These are phyloP conservation scores for Niebla homalea DNA, from an alignment of 495 filamentous ascomycete genomes.

Conservation along the genomic window DNA sequence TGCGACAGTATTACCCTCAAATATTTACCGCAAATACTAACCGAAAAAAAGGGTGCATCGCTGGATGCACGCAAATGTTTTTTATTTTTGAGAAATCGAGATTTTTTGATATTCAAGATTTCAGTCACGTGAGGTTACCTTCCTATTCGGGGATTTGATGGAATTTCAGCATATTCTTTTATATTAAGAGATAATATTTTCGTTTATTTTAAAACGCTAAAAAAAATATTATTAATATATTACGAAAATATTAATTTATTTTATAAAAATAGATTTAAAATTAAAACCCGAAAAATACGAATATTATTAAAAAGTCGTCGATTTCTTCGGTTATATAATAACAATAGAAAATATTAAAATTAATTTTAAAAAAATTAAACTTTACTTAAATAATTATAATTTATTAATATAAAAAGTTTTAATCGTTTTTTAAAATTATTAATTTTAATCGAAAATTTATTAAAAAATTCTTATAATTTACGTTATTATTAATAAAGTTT, in stretches of 20 bases:
- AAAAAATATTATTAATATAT: not conserved
- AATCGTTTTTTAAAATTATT: constrained; percentile 11
- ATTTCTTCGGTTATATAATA: constrained; percentile 23
- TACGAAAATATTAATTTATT: constrained; percentile 1
- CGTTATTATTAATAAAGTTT: constrained; percentile 4
- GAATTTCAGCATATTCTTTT: too few species aligned
- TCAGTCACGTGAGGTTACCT: too few species aligned
- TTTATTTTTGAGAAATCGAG: too few species aligned
- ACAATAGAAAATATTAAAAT: constrained; percentile 18
- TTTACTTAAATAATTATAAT: constrained; percentile 13
- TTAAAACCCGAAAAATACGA: constrained; percentile 21
- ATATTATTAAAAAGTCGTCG: constrained; percentile 20
- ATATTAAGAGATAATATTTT: not conserved
- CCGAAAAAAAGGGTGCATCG: too few species aligned
- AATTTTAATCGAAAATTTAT: constrained; percentile 18
- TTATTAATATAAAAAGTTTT: constrained; percentile 7
- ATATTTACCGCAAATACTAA: too few species aligned
- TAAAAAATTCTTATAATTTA: constrained; percentile 6
- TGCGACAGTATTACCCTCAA: too few species aligned
- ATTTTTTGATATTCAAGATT: too few species aligned
- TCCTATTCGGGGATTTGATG: too few species aligned
- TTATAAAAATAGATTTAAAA: constrained; percentile 14
- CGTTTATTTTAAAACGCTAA: not conserved
- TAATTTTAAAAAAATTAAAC: constrained; percentile 17
- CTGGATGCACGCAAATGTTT: too few species aligned